phyloP scores from a whole-genome alignment of 192 early-diverging fungal genomes.

The Coemansia sp. region DNA sequence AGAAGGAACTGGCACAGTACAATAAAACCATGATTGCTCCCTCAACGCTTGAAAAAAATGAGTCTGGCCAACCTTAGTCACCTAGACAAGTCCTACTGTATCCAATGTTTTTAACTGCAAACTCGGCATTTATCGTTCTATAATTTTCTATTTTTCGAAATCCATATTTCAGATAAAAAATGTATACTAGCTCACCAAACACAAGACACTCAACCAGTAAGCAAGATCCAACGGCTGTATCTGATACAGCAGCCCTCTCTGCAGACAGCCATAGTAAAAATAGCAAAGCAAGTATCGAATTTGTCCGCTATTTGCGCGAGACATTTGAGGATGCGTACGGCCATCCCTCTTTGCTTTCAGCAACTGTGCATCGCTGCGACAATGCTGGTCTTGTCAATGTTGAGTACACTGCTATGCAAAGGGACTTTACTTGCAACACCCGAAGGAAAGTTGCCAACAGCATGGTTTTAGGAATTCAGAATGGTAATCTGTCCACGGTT shows the following conservation, averaged over 20 bases:
- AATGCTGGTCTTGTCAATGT: conserved; percentile 24
- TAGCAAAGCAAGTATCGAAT: conserved; percentile 28
- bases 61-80: too few relatives aligned
- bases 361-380: conserved; percentile 10
- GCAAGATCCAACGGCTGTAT: background rate
- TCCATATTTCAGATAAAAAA: background rate
- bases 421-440: conserved; percentile 58
- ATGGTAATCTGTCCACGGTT: conserved; percentile 25
- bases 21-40: too few relatives aligned
- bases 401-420: conserved; percentile 45
- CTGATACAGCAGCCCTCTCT: background rate
- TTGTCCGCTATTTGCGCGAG: conserved; percentile 29
- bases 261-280: conserved; percentile 8
- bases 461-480: conserved; percentile 33
- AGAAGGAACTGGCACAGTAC: too few relatives aligned
- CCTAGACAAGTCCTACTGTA: too few relatives aligned
- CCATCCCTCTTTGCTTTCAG: conserved; percentile 13
- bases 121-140: background rate
- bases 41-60: too few relatives aligned
- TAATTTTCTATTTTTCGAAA: background rate
- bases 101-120: too few relatives aligned
- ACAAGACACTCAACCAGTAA: background rate
- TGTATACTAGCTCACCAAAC: background rate
- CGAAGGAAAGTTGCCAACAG: conserved; percentile 51
- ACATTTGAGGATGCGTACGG: conserved; percentile 36